phyloP scores from a whole-genome alignment of 108 stramenopile genomes.

The Cyclotella kingstonii region DNA sequence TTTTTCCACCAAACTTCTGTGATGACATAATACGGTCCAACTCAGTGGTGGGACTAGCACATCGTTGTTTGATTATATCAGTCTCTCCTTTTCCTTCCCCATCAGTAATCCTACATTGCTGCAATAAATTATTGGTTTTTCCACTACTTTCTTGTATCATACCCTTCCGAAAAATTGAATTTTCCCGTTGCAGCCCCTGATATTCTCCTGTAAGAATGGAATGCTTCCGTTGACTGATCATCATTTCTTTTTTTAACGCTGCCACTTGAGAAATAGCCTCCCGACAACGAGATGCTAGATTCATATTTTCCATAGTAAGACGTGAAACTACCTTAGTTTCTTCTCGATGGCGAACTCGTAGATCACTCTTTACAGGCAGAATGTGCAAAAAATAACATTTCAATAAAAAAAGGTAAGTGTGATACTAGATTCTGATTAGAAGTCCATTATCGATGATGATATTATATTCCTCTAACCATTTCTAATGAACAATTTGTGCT shows the following conservation, averaged over 20 bases:
- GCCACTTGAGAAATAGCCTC: slow-evolving; percentile 71
- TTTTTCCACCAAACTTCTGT: slow-evolving; percentile 32
- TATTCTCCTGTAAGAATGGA: slow-evolving; percentile 25
- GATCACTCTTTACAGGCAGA: slow-evolving; percentile 50
- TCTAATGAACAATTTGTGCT: too few relatives aligned
- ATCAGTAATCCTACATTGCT: neutral
- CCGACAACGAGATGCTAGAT: slow-evolving; percentile 72
- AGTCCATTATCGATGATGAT: too few relatives aligned
- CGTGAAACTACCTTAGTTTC: slow-evolving; percentile 71
- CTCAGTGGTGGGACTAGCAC: slow-evolving; percentile 22
- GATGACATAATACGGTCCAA: slow-evolving; percentile 41
- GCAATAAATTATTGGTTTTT: neutral
- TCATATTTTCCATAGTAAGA: slow-evolving; percentile 86
- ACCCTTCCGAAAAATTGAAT: slow-evolving; percentile 3
- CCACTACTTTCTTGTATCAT: neutral
- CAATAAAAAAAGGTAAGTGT: too few relatives aligned
- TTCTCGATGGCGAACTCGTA: slow-evolving; percentile 75
- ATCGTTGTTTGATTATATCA: neutral
- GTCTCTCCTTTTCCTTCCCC: neutral
- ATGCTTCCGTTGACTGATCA: slow-evolving; percentile 53
- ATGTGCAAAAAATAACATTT: neutral
- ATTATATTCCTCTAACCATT: too few relatives aligned
- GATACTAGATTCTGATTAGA: too few relatives aligned
- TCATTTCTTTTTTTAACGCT: slow-evolving; percentile 62
- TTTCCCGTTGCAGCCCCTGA: slow-evolving; percentile 40